Evolutionary conservation across 2,329 filamentous ascomycete genomes (phyloP).

Genomic region (Chrysoporthe cubensis): DNA sequence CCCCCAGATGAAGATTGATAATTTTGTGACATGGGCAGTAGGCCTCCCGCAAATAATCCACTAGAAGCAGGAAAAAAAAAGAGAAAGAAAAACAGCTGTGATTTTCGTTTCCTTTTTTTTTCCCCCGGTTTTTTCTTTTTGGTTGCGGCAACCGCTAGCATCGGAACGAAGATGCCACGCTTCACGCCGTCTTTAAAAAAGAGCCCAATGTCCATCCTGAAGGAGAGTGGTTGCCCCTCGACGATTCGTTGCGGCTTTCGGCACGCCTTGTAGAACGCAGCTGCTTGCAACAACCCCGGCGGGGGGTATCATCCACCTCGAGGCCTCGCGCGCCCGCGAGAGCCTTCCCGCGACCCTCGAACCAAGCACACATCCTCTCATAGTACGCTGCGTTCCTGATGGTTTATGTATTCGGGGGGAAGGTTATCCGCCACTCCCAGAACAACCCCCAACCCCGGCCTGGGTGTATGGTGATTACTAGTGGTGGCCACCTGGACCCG

Average conservation of each 20-base stretch:
- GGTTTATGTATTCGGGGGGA: neutral
- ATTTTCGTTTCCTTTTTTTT: neutral
- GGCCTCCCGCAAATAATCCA: neutral
- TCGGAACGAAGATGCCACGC: neutral
- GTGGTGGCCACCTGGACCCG: conserved; percentile 1
- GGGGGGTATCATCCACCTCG: neutral
- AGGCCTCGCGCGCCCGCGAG: neutral
- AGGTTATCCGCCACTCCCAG: neutral
- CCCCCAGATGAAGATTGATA: neutral
- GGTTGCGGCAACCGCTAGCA: neutral
- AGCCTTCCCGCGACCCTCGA: neutral
- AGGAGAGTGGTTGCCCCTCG: conserved; percentile 8
- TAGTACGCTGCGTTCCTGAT: neutral
- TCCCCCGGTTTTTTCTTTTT: neutral
- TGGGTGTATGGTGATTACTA: neutral
- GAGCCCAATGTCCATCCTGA: conserved; percentile 5
- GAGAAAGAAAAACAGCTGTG: neutral
- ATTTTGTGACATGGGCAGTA: neutral
- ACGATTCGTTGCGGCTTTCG: conserved; percentile 7
- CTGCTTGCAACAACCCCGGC: neutral
- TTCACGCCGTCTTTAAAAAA: neutral
- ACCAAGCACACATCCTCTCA: too few relatives aligned
- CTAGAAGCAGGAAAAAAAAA: neutral
- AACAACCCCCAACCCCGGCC: neutral
- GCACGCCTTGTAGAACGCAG: neutral